Evolutionary conservation across 805 yeast genomes (phyloP).

Genomic region (Clavispora fructus): DNA sequence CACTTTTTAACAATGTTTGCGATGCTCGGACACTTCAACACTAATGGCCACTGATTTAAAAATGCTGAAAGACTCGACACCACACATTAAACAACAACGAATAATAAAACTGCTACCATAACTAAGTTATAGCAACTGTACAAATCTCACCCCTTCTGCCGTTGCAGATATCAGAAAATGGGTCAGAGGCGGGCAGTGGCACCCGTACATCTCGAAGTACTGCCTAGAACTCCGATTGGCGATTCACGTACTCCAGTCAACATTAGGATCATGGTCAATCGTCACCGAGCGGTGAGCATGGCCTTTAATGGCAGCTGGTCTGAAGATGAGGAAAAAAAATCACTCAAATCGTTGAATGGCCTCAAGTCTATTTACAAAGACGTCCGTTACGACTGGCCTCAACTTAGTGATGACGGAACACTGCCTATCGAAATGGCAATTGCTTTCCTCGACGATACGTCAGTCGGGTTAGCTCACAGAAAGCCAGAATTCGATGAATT

Average conservation of each 20-base stretch:
- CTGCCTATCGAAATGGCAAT: constrained; percentile 85
- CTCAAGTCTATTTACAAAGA: constrained; percentile 32
- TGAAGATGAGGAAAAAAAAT: constrained; percentile 14
- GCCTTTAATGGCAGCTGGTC: constrained; percentile 15
- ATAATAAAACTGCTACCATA: no score
- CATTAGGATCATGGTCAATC: constrained; percentile 12
- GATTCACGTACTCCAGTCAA: neutral
- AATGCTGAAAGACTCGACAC: no score
- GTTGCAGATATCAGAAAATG: no score
- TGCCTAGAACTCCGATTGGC: neutral
- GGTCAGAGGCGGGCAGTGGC: neutral
- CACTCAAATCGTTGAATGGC: constrained; percentile 21
- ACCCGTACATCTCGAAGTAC: constrained; percentile 7
- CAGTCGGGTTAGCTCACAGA: constrained; percentile 84
- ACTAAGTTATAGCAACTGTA: no score
- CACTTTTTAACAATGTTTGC: constrained; percentile 5
- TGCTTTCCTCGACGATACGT: constrained; percentile 75
- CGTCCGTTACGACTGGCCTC: constrained; percentile 42
- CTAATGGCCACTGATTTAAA: neutral
- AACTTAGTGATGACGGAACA: constrained; percentile 39
- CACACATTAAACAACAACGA: no score
- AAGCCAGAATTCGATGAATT: constrained; percentile 60
- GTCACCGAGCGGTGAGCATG: constrained; percentile 22
- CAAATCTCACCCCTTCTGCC: no score
- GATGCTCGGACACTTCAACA: neutral